Conservation (phyloP, 805 yeast species). For the Saturnispora sekii region DNA sequence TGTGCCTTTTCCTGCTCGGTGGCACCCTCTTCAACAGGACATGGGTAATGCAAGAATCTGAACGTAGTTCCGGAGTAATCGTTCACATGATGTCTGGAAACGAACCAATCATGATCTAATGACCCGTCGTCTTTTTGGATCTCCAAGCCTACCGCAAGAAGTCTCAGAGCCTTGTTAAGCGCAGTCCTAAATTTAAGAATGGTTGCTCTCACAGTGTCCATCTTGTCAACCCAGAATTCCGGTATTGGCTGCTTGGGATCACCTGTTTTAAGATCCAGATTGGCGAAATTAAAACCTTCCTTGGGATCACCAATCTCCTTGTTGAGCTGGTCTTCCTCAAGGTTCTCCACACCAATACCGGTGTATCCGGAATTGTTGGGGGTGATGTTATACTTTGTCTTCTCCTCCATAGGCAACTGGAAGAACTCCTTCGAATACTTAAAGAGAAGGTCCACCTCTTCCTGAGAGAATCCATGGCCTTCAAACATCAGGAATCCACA, state of each 20-base stretch:
- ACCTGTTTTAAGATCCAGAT: slow-evolving; percentile 43
- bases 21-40: slow-evolving; percentile 34
- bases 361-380: slow-evolving; percentile 38
- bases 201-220: slow-evolving; percentile 32
- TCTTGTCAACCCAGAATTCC: slow-evolving; percentile 34
- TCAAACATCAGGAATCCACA: slow-evolving; percentile 45
- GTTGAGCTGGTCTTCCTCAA: slow-evolving; percentile 28
- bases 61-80: slow-evolving; percentile 53
- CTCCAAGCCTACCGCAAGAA: slow-evolving; percentile 54
- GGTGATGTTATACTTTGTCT: slow-evolving; percentile 41
- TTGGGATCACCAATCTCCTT: slow-evolving; percentile 39
- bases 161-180: slow-evolving; percentile 38
- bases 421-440: slow-evolving; percentile 21
- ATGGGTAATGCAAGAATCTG: slow-evolving; percentile 65
- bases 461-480: slow-evolving; percentile 40
- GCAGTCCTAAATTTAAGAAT: slow-evolving; percentile 39
- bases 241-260: slow-evolving; percentile 38
- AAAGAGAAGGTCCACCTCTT: slow-evolving; percentile 28
- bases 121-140: slow-evolving; percentile 43
- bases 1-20: slow-evolving; percentile 41
- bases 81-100: slow-evolving; percentile 43
- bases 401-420: slow-evolving; percentile 39
- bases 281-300: slow-evolving; percentile 55
- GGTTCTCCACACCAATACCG: slow-evolving; percentile 34
- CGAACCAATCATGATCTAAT: slow-evolving; percentile 49